Conservation (phyloP, 2,329 filamentous ascomycete genomes). For the Helotiales sp. region DNA sequence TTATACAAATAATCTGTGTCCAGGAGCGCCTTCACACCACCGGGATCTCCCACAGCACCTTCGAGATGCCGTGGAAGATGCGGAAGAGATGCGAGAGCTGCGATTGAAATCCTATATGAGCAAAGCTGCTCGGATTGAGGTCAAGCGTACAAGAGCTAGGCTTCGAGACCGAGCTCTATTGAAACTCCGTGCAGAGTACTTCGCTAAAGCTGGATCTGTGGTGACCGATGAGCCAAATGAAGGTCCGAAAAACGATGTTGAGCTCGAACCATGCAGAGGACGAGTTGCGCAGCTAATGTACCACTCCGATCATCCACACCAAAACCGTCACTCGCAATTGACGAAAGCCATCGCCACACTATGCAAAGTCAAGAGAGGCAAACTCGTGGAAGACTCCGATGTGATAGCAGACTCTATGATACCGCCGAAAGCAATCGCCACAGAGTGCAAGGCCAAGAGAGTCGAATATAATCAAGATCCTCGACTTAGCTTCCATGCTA, state of each 20-base stretch:
- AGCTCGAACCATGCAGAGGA: not conserved
- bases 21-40: not conserved
- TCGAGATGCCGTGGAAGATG: not conserved
- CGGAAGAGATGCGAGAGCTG: not conserved
- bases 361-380: not conserved
- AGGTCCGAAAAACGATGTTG: not conserved
- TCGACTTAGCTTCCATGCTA: too few relatives aligned
- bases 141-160: not conserved
- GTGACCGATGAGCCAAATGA: not conserved
- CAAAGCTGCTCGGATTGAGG: not conserved
- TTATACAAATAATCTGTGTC: not conserved
- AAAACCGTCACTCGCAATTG: not conserved
- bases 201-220: not conserved
- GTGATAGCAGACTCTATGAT: not conserved
- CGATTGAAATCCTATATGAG: too few relatives aligned
- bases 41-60: not conserved
- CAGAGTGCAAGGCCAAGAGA: not conserved
- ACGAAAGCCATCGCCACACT: not conserved
- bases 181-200: not conserved
- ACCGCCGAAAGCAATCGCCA: not conserved
- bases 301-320: not conserved
- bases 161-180: not conserved
- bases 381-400: not conserved
- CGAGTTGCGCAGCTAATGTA: not conserved
- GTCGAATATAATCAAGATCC: too few relatives aligned